Evolutionary conservation across 306 rosid species (phyloP), one percentile per base, ranked within the genome.

Genomic region (Erythrophleum fordii): DNA sequence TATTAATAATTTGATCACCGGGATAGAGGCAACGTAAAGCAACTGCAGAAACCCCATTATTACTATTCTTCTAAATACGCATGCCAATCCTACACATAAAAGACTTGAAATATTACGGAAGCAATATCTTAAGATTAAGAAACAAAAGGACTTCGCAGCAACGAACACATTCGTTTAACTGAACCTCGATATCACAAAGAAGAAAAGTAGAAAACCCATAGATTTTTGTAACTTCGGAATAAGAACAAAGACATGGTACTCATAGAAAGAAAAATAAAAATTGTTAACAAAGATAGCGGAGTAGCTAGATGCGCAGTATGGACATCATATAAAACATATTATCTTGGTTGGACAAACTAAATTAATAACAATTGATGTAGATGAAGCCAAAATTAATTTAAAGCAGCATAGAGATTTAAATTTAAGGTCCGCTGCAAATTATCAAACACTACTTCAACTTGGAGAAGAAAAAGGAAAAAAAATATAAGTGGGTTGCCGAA

Each of bases 21-120:
- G 91, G 28, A 69, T 35, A 55, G 91, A 87, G 16, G 91, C 91
- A 35, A 87, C 88, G 25, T 2, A n/a, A 18, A 87, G 72, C 46
- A 87, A 85, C 51, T 87, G 77, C 8, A 82, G 73, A 31, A 87
- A 34, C 23, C 83, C 85, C 91, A 87, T 87, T 53, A 12, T 71
- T 65, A 53, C 75, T 9, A 56, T 13, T 61, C 82, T 75, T 66
- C 74, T 75, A 51, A 83, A 73, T 67, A 28, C 42, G 10, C 59
- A 55, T 59, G 26, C 58, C 73, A 44, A 26, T 74, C 80, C 86
- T 84, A 4, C 79, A 55, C 51, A 12, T 37, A 80, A 45, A 17
- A 51, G 18, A 3, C 2, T 17, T 67, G 2, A 23, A 58, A 58
- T 6, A 41, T 25, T 64, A 8, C 23, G 25, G n/a, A 51, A 53